Evolutionary conservation across 345 rosid genomes (phyloP), one percentile per base, ranked within the genome.

Genomic region (Lumnitzera littorea): DNA sequence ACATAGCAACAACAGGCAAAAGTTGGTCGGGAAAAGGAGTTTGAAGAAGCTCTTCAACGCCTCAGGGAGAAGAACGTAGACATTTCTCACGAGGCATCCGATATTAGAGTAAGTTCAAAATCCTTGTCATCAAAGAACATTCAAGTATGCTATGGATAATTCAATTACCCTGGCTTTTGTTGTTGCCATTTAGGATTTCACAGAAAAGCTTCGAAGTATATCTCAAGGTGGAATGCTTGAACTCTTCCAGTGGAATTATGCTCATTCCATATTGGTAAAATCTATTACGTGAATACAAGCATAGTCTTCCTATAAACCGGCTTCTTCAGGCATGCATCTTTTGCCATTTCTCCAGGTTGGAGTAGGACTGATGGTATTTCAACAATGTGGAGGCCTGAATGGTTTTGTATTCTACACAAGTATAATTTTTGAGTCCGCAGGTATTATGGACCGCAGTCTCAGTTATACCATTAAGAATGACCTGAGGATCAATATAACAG

Each of bases 361-460:
- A 61, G 69, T 78, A 25, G 83, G 83, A 41, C 56, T 75, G 46
- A 75, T 75, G 70, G 53, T 75, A 13, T 52, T 78, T 48, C 83
- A 74, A 65, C 59, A 73, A 70, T 62, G 72, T 17, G 79, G 83
- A 67, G 83, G 83, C 23, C 57, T 75, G 57, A 74, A 75, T 58
- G 83, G 64, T 17, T 63, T 78, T 56, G 47, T 58, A 12, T 78
- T 78, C 61, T 78, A 78, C n/a, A 60, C 71, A 24, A 75, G 64
- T 62, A 11, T 53, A 15, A 67, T 78, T 48, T 78, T 74, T 14
- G 61, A 63, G 11, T 60, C 62, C 11, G 80, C 83, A 1, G 80
- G 79, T 78, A 49, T 46, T 11, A 23, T 2, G 2, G 27, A 52
- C 48, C 8, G 1, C 15, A n/a, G 8, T n/a, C 10, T 36, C 56